Evolutionary conservation across 306 rosid species (phyloP), one percentile per base, ranked within the genome.

Genomic region (Acacia confusa): DNA sequence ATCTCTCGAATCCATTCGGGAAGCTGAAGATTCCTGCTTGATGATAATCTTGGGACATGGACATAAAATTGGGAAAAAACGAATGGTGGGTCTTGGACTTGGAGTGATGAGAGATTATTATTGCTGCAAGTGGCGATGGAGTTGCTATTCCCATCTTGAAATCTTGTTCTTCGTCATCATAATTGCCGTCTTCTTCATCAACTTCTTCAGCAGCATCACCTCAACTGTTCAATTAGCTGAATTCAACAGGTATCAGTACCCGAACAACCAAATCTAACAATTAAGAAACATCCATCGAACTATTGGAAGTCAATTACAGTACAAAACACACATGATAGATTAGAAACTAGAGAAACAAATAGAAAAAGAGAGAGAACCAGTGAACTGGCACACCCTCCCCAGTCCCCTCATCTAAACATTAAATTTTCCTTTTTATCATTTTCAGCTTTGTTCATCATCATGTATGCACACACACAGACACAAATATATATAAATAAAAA

Each of bases 1-100:
- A 82, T 86, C 97, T 90, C 72, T 95, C 97, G 80, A 91, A 95
- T 79, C 92, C 97, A 88, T 95, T 95, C 53, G 94, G 72, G 89
- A 89, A 90, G 70, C 81, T 75, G 88, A 90, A 91, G 89, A 92
- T 88, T 84, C 92, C 91, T 78, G 88, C 92, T 4, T 91, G 92
- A 3, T 91, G 94, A 82, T 86, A 92, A 77, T 95, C 95, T 38
- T 92, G 98, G 90, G 98, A 95, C 98, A 95, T 95, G 91, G 98
- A 95, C 98, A 95, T 95, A 95, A 92, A 91, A 84, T 85, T 89
- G 30, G 83, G 52, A 38, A 79, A 57, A 65, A 82, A 70, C 60
- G 81, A 79, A 71, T 82, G 78, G 77, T 44, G 65, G 60, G 66
- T 27, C 53, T 79, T 85, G 0, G 72, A 24, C 45, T 81, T 83